Evolutionary conservation across 2,329 filamentous ascomycete genomes (phyloP), one percentile per base, ranked within the genome.

Genomic region (Sclerotiophoma versabilis): DNA sequence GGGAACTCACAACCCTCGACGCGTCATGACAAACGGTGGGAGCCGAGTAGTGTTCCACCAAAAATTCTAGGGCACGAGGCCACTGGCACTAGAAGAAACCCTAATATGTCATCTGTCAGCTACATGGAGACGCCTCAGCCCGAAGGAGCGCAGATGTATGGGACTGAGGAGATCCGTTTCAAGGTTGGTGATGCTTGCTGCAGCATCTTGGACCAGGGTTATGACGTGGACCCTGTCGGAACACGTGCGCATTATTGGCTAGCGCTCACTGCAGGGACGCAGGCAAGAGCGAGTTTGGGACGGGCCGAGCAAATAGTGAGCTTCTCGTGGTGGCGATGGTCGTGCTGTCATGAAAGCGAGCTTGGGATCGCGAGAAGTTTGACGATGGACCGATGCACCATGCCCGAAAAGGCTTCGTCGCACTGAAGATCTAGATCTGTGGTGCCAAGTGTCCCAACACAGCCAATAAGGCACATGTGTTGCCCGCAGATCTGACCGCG

Each of bases 21-120:
- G 63, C 62, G 60, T 67, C 65, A 67, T 68, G 60, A 64, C 47
- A 45, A 44, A 60, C 36, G 54, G 54, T 54, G 64, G 59, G 47
- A 59, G 57, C 58, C 53, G 54, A 62, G 48, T 54, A 55, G 50
- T 32, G 49, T 55, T 54, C 48, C 58, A 58, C 59, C 51, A 53
- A 64, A 60, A 56, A 25, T 48, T 62, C 61, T 61, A 63, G 54
- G 58, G 52, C 57, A 66, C 57, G 45, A 63, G 54, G 58, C 49
- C 49, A 47, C 49, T 58, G 51, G 55, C 62, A 64, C 62, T 65
- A 69, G 55, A 50, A 52, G 48, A 49, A 48, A 44, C 41, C 59
- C 57, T 48, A 60, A 44, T 39, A 60, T 65, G 64, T 65, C 65
- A 67, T 65, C 57, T 65, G 63, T 66, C 63, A 64, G 48, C 58